Evolutionary conservation across 1,284 basidiomycete species (phyloP), one percentile per base, ranked within the genome.

Genomic region (Sporisorium graminicola): DNA sequence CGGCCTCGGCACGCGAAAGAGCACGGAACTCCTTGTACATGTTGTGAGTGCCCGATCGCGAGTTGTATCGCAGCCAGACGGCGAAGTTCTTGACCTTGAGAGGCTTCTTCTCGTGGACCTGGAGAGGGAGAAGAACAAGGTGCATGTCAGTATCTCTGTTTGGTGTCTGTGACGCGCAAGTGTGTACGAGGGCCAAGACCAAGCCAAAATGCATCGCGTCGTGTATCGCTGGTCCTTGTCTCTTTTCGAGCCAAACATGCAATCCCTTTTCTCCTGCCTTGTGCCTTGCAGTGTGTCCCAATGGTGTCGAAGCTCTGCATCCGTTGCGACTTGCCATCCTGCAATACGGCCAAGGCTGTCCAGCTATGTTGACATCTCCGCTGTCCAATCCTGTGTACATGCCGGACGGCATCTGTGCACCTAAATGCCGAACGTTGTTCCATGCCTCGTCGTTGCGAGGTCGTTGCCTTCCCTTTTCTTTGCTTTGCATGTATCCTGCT

Each of bases 71-170:
- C 87, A 99, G 89, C 96, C 96, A 99, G 89, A 99, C 94, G 85
- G 95, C 97, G 86, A 99, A 98, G 92, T 98, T 98, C 91, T 99
- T 99, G 87, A 98, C 93, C 89, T 96, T 95, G 87, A 95, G 87
- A 42, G 97, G 96, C 88, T 93, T 94, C 90, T 94, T 95, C 90
- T 99, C 96, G 90, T 66, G 58, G 71, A 85, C 81, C 82, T 82
- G 58, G 26, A 49, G 33, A 16, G n/a, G 9, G 16, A 56, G 56
- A 16, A 27, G 42, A 14, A 10, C 9, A 2, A n/a, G 2, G 9
- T 22, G 10, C 29, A 42, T n/a, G 59, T 66, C 64, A 66, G 69
- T 51, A 60, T 44, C 9, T 46, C 56, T 47, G 44, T 26, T 27
- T 27, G 12, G 20, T 10, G 20, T n/a, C n/a, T n/a, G 20, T 37